Evolutionary conservation across 2,329 filamentous ascomycete species (phyloP), one percentile per base, ranked within the genome.

Genomic region (Colletotrichum sp.): DNA sequence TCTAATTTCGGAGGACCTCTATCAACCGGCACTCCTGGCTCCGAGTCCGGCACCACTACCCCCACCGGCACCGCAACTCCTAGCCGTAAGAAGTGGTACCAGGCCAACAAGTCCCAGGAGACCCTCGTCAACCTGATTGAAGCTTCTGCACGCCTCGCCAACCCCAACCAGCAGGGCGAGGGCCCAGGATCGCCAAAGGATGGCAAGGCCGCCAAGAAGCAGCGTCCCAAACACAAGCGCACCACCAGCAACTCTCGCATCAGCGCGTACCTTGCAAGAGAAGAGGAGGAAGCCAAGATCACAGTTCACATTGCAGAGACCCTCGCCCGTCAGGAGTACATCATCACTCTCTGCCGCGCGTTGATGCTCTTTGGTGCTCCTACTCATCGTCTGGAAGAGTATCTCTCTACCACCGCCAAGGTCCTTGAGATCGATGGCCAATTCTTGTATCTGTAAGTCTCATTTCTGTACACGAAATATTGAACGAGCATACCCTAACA

Each of bases 341-440:
- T 98, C 68, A 91, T 96, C 77, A 95, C 94, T 81, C 90, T 98
- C 6, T 98, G 96, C 83, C 92, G 92, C 59, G 94, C 95, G 1
- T 85, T 98, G 76, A 98, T 98, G 95, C 89, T 92, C 77, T 98
- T 94, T 78, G 96, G 96, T 16, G 96, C 96, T 1, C 96, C 96
- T 0, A 98, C 95, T 0, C 96, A 98, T 85, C 92, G 96, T 10
- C 87, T 98, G 12, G 96, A 98, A 83, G 94, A 98, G 82, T 98
- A 98, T 81, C 92, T 98, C 88, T 93, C 90, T 78, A 97, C 96
- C 93, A 95, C 94, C 7, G 93, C 96, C 6, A 90, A 94, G 24
- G 94, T 96, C 6, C 89, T 98, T 43, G 94, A 96, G 83, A 96
- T 98, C 34, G 94, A 98, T 77, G 94, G 94, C 9, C 95, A 98